Conservation (phyloP, 2,329 filamentous ascomycete species). For the Fusarium tricinctum region DNA sequence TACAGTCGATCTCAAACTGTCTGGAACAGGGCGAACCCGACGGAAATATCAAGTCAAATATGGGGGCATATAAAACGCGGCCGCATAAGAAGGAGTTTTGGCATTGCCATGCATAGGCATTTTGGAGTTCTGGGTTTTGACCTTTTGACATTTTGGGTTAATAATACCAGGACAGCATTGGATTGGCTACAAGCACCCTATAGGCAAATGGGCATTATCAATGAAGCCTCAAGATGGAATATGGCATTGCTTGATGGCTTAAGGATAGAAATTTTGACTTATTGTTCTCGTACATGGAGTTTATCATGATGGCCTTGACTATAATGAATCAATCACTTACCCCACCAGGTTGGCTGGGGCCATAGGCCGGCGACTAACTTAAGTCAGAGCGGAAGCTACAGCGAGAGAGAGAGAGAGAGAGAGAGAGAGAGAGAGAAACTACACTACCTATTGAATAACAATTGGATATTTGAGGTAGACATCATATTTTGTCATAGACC, state of each 20-base stretch:
- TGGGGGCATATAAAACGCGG: background rate
- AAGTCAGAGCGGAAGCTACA: no score
- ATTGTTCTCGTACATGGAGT: background rate
- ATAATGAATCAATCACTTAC: no score
- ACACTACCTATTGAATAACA: no score
- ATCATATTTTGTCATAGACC: no score
- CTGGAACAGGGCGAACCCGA: constrained; percentile 1
- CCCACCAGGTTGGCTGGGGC: no score
- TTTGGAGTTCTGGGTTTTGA: constrained; percentile 15
- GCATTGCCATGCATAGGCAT: constrained; percentile 13
- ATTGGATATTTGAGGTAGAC: no score
- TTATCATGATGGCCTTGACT: no score
- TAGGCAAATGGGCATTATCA: constrained; percentile 1
- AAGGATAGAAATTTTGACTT: background rate
- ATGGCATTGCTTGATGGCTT: background rate
- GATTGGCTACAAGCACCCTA: constrained; percentile 3
- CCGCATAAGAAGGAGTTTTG: constrained; percentile 40
- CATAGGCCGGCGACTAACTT: no score
- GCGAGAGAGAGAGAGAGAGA: no score
- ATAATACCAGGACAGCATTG: constrained; percentile 26
- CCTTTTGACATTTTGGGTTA: constrained; percentile 1
- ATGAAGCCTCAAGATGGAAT: constrained; percentile 2
- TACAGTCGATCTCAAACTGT: constrained; percentile 1
- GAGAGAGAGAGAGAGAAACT: no score
- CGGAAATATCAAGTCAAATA: background rate